Percentiles rank a stretch among this genome's conserved stretches.
phyloP scores from a whole-genome alignment of 495 filamentous ascomycete species.

The Aspergillus bridgeri region DNA sequence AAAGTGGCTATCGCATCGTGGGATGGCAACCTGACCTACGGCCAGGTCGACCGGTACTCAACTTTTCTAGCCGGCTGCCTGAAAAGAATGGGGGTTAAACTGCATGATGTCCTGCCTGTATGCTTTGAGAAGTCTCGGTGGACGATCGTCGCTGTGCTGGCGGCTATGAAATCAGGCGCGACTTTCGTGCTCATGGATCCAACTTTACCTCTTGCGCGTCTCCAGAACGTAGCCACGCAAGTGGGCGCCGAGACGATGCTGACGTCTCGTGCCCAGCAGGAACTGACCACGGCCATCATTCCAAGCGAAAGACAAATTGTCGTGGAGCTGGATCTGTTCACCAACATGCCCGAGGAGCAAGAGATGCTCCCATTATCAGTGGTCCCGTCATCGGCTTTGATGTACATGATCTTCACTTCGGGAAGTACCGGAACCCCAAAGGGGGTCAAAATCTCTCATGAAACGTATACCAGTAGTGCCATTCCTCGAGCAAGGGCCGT shows the following conservation, averaged over 20 bases:
- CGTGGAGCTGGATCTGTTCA: conserved; percentile 23
- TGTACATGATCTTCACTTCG: conserved; percentile 51
- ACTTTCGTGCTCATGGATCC: conserved; percentile 40
- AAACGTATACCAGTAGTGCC: conserved; percentile 40
- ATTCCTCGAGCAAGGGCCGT: conserved; percentile 35
- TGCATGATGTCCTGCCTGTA: conserved; percentile 35
- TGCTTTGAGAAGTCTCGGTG: conserved; percentile 50
- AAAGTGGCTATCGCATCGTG: conserved; percentile 43
- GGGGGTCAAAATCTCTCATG: conserved; percentile 51
- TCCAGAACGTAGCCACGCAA: conserved; percentile 36
- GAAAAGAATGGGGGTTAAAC: conserved; percentile 24
- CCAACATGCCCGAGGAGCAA: conserved; percentile 1
- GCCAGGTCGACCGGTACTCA: conserved; percentile 38
- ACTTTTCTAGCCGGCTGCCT: conserved; percentile 28
- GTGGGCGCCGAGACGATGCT: conserved; percentile 34
- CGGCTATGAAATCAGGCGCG: conserved; percentile 40
- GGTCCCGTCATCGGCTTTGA: conserved; percentile 29
- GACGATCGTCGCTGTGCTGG: conserved; percentile 44
- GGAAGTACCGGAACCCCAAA: conserved; percentile 55
- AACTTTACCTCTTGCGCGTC: conserved; percentile 34
- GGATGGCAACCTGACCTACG: conserved; percentile 47
- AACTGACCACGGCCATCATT: conserved; percentile 25
- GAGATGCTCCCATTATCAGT: conserved; percentile 13
- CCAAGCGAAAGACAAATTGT: conserved; percentile 26
- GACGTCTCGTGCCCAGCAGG: conserved; percentile 26